These are phyloP conservation scores for Xylariaceae sp. DNA, from an alignment of 2,329 filamentous ascomycete species.

Conservation along the genomic window DNA sequence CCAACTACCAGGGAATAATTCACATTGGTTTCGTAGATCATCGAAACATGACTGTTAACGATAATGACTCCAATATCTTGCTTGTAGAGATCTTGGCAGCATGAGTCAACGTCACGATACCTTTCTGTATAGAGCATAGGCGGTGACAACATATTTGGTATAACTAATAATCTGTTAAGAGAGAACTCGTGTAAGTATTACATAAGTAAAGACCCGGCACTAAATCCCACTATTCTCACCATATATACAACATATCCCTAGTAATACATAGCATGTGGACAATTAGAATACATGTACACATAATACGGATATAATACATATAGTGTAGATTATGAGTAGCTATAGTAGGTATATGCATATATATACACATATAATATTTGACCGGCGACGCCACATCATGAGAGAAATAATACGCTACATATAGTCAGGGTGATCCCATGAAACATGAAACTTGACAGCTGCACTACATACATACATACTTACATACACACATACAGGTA, in stretches of 20 bases:
- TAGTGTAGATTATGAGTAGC: neutral
- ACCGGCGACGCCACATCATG: neutral
- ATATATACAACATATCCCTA: too few species aligned
- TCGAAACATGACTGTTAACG: neutral
- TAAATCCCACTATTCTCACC: too few species aligned
- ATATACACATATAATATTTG: neutral
- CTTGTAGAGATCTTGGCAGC: neutral
- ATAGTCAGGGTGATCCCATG: constrained; percentile 2
- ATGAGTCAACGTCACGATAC: neutral
- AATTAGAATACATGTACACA: too few species aligned
- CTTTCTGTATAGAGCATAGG: neutral
- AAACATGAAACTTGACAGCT: constrained; percentile 14
- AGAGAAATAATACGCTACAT: constrained; percentile 5
- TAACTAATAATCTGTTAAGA: neutral
- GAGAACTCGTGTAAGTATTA: neutral
- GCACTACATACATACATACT: too few species aligned
- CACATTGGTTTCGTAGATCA: neutral
- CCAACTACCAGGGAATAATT: neutral
- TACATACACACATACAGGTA: too few species aligned
- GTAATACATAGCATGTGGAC: too few species aligned
- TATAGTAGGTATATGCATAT: too few species aligned
- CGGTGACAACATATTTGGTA: neutral
- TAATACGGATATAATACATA: too few species aligned
- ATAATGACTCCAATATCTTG: neutral
- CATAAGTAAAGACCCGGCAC: too few species aligned